phyloP scores from a whole-genome alignment of 139 green algal genomes.

The Zygnema cylindricum region DNA sequence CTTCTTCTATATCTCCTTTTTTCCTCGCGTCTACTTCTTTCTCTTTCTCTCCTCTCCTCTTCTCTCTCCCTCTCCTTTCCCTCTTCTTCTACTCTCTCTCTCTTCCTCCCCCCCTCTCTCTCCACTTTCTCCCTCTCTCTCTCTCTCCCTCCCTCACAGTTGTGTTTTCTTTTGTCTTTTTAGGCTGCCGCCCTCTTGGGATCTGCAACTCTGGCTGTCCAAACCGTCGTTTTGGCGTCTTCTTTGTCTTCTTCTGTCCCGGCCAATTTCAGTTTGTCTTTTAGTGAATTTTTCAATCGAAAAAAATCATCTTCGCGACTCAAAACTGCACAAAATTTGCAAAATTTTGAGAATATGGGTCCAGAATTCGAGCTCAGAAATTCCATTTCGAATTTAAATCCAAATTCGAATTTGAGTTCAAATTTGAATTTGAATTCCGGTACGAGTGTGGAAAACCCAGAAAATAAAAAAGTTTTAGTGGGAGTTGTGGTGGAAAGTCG shows the following conservation, averaged over 20 bases:
- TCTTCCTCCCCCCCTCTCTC: neutral
- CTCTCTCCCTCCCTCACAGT: neutral
- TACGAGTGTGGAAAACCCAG: no score
- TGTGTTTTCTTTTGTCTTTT: neutral
- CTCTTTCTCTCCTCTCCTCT: neutral
- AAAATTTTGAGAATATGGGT: constrained; percentile 30
- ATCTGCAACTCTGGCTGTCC: constrained; percentile 65
- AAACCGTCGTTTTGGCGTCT: constrained; percentile 73
- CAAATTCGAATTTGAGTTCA: no score
- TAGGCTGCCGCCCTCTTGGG: constrained; percentile 63
- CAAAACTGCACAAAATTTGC: no score
- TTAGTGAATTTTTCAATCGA: neutral
- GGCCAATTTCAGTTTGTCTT: neutral
- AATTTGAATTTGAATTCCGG: no score
- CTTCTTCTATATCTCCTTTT: neutral
- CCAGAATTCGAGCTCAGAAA: no score
- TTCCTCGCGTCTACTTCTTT: neutral
- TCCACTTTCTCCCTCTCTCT: neutral
- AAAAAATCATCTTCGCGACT: no score
- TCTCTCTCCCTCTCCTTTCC: neutral
- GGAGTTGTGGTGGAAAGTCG: no score
- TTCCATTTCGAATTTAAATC: no score
- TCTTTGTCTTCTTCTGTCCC: constrained; percentile 64
- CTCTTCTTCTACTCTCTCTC: neutral
- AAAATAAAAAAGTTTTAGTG: no score